Base-by-base conservation (phyloP, 352 stramenopile species). In the Phytopythium ostracodes region DNA sequence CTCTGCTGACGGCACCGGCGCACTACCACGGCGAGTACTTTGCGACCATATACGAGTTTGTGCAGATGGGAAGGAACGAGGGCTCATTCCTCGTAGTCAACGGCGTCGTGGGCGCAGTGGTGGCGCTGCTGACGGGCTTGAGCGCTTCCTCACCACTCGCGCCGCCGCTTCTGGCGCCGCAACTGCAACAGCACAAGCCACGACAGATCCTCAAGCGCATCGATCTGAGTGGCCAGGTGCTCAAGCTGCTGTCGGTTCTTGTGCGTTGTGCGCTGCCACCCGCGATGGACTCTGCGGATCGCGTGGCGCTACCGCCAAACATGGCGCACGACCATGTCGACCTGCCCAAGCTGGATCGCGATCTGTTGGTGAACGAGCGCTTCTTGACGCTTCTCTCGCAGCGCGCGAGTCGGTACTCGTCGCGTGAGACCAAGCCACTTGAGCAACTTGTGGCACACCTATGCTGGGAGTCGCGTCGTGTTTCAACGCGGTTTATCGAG, bases 11-110 rank as follows among this genome's bases (percentile, higher is more conserved):
- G 0, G 86, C 89, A 1, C 84, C 86, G 27, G 74, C 77, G n/a
- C 66, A 76, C 4, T 76, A 92, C 22, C 84, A 94, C 64, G 69
- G 71, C 15, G 73, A 92, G 57, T 92, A 90, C 54, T 92, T 94
- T 62, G 64, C 84, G 56, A 81, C 82, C 22, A 73, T 94, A 38
- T 85, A 84, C 60, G 74, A 81, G 25, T 94, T 94, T 68, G 79
- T 85, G n/a, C 72, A 90, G 29, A 86, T 79, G 6, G 86, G 84
- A n/a, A 72, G 85, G 33, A 92, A 92, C 60, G 86, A 94, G 78
- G 82, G 81, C 47, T 84, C 75, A 11, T 94, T 94, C 54, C 72
- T 91, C 27, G 81, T 92, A 22, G 81, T 92, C 14, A 92, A 94
- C 50, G 89, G 84, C 25, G 86, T 92, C 18, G 81, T 92, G 15